Conservation (phyloP, 2,329 filamentous ascomycete species). For the Pseudopyrenochaeta lycopersici region DNA sequence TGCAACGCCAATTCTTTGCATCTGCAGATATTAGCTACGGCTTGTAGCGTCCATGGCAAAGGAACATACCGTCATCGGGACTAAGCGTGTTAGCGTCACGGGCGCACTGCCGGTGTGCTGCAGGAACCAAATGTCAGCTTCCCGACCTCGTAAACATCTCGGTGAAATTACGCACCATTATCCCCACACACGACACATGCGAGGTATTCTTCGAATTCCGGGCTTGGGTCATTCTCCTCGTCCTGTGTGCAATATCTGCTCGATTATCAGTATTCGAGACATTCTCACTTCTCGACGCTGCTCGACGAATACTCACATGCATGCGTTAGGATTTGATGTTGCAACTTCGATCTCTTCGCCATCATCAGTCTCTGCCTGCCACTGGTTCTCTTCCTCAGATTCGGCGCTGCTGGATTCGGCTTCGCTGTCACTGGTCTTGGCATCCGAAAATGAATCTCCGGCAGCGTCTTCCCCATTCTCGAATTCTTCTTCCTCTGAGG, state of each 20-base stretch:
- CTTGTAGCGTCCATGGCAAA: slow-evolving; percentile 14
- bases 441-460: slow-evolving; percentile 47
- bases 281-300: slow-evolving; percentile 15
- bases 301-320: slow-evolving; percentile 65
- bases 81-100: slow-evolving; percentile 72
- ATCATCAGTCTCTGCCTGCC: slow-evolving; percentile 63
- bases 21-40: slow-evolving; percentile 54
- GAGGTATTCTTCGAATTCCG: slow-evolving; percentile 82
- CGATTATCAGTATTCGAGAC: slow-evolving; percentile 19
- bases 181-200: slow-evolving; percentile 81
- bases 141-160: slow-evolving; percentile 48
- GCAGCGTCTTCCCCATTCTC: slow-evolving; percentile 51
- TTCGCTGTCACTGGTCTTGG: slow-evolving; percentile 49
- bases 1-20: slow-evolving; percentile 69
- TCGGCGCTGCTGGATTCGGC: slow-evolving; percentile 53
- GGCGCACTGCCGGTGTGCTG: slow-evolving; percentile 92
- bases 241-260: slow-evolving; percentile 81
- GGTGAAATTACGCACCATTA: slow-evolving; percentile 70
- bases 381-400: slow-evolving; percentile 66
- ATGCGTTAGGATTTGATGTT: slow-evolving; percentile 64
- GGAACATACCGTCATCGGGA: slow-evolving; percentile 69
- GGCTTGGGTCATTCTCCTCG: slow-evolving; percentile 82
- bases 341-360: slow-evolving; percentile 66
- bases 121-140: slow-evolving; percentile 55
- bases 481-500: slow-evolving; percentile 52